Conservation (phyloP, 257 asterid species). For the Avicennia marina region DNA sequence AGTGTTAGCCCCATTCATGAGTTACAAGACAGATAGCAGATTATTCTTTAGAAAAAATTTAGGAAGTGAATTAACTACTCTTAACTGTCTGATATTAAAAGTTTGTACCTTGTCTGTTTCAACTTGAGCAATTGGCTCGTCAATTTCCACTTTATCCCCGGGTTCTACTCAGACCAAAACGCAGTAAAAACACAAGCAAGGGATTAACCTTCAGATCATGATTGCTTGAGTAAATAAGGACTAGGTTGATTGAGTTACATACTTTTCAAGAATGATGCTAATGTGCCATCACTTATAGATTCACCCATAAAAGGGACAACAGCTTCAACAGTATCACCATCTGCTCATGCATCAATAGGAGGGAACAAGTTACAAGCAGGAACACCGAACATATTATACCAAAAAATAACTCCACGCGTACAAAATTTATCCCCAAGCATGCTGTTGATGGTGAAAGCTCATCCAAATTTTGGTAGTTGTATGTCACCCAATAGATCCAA, state of each 20-base stretch:
- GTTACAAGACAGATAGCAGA: conserved; percentile 1
- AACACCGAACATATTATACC: too few relatives aligned
- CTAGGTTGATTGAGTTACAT: conserved; percentile 19
- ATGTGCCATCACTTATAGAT: conserved; percentile 88
- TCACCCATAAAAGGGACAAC: conserved; percentile 97
- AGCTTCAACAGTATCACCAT: conserved; percentile 77
- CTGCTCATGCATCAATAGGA: conserved; percentile 28
- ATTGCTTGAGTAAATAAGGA: background rate
- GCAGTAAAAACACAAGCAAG: conserved; percentile 5
- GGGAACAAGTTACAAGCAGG: background rate
- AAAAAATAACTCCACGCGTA: background rate
- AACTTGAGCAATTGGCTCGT: conserved; percentile 94
- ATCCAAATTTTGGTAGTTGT: background rate
- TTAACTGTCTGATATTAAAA: background rate
- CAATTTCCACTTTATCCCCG: conserved; percentile 83
- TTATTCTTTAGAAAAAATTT: background rate
- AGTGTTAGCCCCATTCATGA: conserved; percentile 9
- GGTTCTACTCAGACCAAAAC: conserved; percentile 51
- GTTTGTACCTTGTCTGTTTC: conserved; percentile 92
- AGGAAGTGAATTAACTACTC: background rate
- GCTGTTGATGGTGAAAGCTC: background rate
- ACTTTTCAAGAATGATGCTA: conserved; percentile 87
- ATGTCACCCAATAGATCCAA: conserved; percentile 4
- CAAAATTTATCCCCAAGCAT: conserved; percentile 1
- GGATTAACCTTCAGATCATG: conserved; percentile 5